Evolutionary conservation across 257 asterid genomes (phyloP), one percentile per base, ranked within the genome.

Genomic region (Petunia secreta): DNA sequence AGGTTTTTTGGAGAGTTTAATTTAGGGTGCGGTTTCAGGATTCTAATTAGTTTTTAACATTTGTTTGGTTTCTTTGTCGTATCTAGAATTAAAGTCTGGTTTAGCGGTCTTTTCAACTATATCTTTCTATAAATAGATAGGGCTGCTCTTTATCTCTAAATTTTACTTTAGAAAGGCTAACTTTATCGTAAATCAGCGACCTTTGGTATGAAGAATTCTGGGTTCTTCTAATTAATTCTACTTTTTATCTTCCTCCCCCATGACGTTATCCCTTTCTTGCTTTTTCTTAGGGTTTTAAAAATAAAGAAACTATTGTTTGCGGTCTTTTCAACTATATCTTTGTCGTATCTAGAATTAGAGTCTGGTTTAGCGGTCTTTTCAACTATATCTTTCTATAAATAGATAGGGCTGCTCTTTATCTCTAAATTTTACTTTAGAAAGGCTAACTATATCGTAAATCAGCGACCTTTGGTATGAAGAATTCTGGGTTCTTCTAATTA

Each of bases 401-500:
- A 38, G 71, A 63, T 11, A 38, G 71, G 43, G 25, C 65, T 2
- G 65, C 65, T 25, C 65, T 7, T 25, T n/a, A 59, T 59, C 46
- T 63, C 71, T 63, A 38, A 37, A 38, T 38, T 11, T 41, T 38
- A 63, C 71, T 63, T 63, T 13, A 63, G 3, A 65, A 39, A 2
- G 52, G 37, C 6, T 65, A 14, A 65, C 74, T 65, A 11, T 64
- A 38, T 64, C 71, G 11, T 64, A 65, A 65, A 40, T 65, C 74
- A 1, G 52, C 36, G 52, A 62, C 36, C 52, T 38, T 65, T 14
- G 52, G 13, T 65, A 14, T 52, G 52, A 14, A 13, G 74, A 65
- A 40, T 65, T 65, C 1, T 34, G 74, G 25, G 52, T 5, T 52
- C 55, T 9, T 15, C 52, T 65, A 40, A 40, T 5, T 34, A 65